A percentile compares a stretch with the other conserved stretches of the same genome.
Conservation (phyloP, 352 stramenopile species). For the Thraustochytrium striatum region DNA sequence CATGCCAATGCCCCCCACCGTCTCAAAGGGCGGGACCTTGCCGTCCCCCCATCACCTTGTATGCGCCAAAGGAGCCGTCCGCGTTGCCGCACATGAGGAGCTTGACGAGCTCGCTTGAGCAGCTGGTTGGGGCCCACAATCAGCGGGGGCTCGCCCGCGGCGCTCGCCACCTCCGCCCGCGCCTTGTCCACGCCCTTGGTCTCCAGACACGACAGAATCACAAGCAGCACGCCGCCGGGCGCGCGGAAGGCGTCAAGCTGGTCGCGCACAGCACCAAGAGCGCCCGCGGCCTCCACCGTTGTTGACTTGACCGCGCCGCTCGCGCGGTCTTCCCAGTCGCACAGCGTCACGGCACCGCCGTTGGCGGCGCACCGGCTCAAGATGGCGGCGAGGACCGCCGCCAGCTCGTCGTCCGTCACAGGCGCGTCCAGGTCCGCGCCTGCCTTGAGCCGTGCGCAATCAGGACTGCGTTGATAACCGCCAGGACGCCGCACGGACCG, state of each 20-base stretch:
- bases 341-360: not conserved
- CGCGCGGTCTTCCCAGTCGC: not conserved
- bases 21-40: not conserved
- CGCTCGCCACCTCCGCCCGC: not conserved
- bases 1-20: not conserved
- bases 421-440: not conserved
- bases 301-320: not conserved
- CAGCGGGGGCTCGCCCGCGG: conserved; percentile 21
- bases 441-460: not conserved
- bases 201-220: conserved; percentile 26
- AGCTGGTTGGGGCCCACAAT: conserved; percentile 33
- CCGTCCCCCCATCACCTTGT: not conserved
- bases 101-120: conserved; percentile 22
- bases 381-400: not conserved
- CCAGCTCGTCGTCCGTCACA: conserved; percentile 15
- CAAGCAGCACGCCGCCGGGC: not conserved
- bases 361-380: not conserved
- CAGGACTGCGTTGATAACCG: not conserved
- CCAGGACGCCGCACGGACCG: conserved; percentile 31
- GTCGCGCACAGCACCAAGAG: not conserved
- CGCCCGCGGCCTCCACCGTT: not conserved
- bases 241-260: not conserved
- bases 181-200: not conserved
- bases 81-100: not conserved
- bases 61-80: conserved; percentile 6